Evolutionary conservation across 345 rosid species (phyloP).

Genomic region (Populus deltoides): DNA sequence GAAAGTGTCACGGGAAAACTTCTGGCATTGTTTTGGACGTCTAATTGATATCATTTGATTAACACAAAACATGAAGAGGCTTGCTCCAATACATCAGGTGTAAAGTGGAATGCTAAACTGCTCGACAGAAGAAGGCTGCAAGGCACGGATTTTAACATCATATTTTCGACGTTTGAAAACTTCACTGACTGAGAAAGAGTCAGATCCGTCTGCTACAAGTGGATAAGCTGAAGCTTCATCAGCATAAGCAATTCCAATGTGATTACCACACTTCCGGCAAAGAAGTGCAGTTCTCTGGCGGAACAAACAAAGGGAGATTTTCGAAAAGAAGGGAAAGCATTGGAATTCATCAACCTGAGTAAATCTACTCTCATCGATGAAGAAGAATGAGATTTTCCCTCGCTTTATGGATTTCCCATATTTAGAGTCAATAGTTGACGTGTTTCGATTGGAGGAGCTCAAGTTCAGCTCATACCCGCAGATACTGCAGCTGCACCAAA

Average conservation of each 20-base stretch:
- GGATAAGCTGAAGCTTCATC: slow-evolving; percentile 46
- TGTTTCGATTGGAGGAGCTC: slow-evolving; percentile 84
- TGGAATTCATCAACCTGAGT: slow-evolving; percentile 76
- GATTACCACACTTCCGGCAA: slow-evolving; percentile 82
- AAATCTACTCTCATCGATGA: slow-evolving; percentile 80
- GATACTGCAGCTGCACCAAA: slow-evolving; percentile 73
- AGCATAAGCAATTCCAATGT: slow-evolving; percentile 62
- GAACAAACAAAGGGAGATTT: slow-evolving; percentile 58
- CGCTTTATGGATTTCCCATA: slow-evolving; percentile 91
- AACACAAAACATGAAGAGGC: slow-evolving; percentile 1
- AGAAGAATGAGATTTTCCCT: slow-evolving; percentile 81
- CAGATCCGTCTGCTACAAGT: slow-evolving; percentile 46
- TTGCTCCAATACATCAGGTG: slow-evolving; percentile 19
- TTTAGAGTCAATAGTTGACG: slow-evolving; percentile 72
- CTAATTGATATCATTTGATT: neutral
- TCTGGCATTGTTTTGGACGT: neutral
- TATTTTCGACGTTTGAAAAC: slow-evolving; percentile 46
- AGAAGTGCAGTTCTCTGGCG: slow-evolving; percentile 79
- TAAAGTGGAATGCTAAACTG: slow-evolving; percentile 37
- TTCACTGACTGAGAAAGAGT: slow-evolving; percentile 38
- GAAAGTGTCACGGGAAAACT: slow-evolving; percentile 15
- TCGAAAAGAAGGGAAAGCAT: slow-evolving; percentile 75
- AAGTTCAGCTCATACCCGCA: slow-evolving; percentile 90
- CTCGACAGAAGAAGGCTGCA: slow-evolving; percentile 68
- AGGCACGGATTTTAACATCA: slow-evolving; percentile 74